A percentile compares a stretch with the other conserved stretches of the same genome.
Evolutionary conservation across 2,329 filamentous ascomycete species (phyloP).

Genomic region (Fusarium sp.): DNA sequence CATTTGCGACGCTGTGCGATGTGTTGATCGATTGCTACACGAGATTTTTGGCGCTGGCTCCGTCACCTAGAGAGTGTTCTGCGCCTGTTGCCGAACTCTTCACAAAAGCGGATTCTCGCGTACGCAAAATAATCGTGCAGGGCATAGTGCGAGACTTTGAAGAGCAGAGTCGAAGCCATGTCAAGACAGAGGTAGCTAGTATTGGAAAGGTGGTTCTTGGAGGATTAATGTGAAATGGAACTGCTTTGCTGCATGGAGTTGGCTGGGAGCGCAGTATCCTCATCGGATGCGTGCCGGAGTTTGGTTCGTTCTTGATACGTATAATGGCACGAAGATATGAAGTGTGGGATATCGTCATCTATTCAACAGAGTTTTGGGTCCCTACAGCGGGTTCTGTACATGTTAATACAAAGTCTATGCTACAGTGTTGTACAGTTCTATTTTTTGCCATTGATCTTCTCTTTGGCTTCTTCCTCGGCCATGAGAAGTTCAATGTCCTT

Average conservation of each 20-base stretch:
- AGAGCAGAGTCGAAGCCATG: constrained; percentile 80
- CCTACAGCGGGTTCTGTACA: constrained; percentile 35
- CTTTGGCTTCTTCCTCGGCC: constrained; percentile 67
- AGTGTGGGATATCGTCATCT: constrained; percentile 14
- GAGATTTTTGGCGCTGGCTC: constrained; percentile 79
- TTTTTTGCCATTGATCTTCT: constrained; percentile 26
- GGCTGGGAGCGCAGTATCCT: constrained; percentile 37
- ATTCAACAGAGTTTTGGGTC: not conserved
- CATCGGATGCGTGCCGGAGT: constrained; percentile 38
- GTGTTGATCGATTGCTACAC: constrained; percentile 94
- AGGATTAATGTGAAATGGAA: constrained; percentile 74
- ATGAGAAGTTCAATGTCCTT: constrained; percentile 80
- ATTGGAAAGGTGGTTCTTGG: constrained; percentile 91
- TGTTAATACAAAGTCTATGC: constrained; percentile 31
- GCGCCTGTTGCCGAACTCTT: constrained; percentile 84
- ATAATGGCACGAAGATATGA: constrained; percentile 30
- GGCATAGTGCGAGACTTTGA: constrained; percentile 94
- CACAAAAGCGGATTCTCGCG: constrained; percentile 84
- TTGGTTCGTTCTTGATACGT: constrained; percentile 19
- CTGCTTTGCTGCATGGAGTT: constrained; percentile 35
- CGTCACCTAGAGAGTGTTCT: constrained; percentile 79
- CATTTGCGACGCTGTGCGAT: constrained; percentile 95
- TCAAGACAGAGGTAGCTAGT: constrained; percentile 84
- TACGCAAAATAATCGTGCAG: constrained; percentile 90
- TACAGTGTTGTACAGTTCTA: constrained; percentile 13